A percentile compares a stretch with the other conserved stretches of the same genome.
These are phyloP conservation scores for Crucihimalaya himalaica DNA, from an alignment of 345 rosid genomes.

Conservation along the genomic window DNA sequence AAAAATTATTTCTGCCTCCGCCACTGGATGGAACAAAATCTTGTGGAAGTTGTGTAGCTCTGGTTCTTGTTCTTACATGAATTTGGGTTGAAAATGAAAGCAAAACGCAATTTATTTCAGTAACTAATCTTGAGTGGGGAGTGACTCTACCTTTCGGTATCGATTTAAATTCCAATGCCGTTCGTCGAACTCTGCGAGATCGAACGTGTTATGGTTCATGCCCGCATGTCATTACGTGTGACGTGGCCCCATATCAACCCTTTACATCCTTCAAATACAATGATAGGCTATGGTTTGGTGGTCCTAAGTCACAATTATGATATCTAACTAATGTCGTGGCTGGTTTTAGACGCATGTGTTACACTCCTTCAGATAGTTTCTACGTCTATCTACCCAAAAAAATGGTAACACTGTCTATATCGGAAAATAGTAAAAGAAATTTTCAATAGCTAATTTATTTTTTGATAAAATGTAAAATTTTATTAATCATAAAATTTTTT, in stretches of 20 bases:
- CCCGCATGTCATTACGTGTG: conserved; percentile 16
- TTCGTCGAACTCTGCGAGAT: neutral
- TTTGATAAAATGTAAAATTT: too few relatives aligned
- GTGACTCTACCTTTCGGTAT: neutral
- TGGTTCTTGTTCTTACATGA: neutral
- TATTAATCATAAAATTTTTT: too few relatives aligned
- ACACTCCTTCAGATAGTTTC: neutral
- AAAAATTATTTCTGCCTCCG: too few relatives aligned
- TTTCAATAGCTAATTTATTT: too few relatives aligned
- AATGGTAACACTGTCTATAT: neutral
- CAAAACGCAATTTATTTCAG: neutral
- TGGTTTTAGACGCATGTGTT: neutral
- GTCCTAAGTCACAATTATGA: conserved; percentile 20
- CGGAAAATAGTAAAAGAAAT: neutral
- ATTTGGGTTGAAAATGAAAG: neutral
- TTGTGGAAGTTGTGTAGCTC: neutral
- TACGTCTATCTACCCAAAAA: neutral
- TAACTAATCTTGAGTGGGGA: neutral
- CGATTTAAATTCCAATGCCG: neutral
- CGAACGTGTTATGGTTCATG: conserved; percentile 29
- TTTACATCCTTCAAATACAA: conserved; percentile 4
- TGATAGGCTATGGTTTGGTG: neutral
- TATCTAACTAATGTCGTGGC: neutral
- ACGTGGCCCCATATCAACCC: conserved; percentile 26
- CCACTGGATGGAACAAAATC: neutral